Conservation (phyloP, 257 asterid species). For the Rehmannia glutinosa region DNA sequence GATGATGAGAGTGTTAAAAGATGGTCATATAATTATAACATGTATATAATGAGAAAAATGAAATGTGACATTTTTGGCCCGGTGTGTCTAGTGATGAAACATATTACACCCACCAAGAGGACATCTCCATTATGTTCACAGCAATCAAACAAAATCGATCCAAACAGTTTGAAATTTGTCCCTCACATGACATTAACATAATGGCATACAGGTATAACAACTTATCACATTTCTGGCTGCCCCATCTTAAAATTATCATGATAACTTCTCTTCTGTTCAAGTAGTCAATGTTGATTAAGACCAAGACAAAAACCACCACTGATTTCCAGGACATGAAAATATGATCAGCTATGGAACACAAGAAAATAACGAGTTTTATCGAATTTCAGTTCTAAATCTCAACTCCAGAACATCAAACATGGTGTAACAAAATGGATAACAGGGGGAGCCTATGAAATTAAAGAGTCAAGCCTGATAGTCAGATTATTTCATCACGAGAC, state of each 20-base stretch:
- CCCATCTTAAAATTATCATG: constrained; percentile 25
- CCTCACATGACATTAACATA: constrained; percentile 20
- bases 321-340: not conserved
- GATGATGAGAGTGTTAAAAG: not conserved
- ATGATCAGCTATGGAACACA: too few species aligned
- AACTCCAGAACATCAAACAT: too few species aligned
- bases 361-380: too few species aligned
- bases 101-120: constrained; percentile 29
- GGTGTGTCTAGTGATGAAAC: constrained; percentile 18
- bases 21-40: too few species aligned
- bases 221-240: constrained; percentile 15
- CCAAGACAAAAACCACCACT: constrained; percentile 19
- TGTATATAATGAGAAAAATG: too few species aligned
- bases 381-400: not conserved
- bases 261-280: not conserved
- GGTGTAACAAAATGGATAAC: too few species aligned
- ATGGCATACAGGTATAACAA: constrained; percentile 1
- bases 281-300: constrained; percentile 19
- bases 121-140: constrained; percentile 31
- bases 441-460: not conserved
- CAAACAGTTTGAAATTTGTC: constrained; percentile 19
- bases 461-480: not conserved
- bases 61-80: constrained; percentile 27
- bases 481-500: not conserved
- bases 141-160: constrained; percentile 19